These are phyloP conservation scores for Cyberlindnera petersonii DNA, from an alignment of 805 yeast species.

Conservation along the genomic window DNA sequence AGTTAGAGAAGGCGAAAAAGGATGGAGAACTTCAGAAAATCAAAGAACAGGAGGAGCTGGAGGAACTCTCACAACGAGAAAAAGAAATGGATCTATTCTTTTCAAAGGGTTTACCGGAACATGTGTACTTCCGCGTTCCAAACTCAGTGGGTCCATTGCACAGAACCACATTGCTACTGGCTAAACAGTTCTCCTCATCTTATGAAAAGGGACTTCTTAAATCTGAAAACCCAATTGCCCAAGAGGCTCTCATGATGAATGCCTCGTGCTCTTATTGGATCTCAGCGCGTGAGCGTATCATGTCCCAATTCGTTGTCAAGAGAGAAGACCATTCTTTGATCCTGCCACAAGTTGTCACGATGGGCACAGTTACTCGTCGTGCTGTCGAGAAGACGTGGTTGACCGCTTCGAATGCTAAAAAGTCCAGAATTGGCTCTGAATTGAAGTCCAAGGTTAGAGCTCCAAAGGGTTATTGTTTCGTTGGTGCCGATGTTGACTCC, in stretches of 20 bases:
- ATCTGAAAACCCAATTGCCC: constrained; percentile 69
- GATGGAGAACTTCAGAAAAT: constrained; percentile 1
- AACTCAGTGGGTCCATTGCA: constrained; percentile 79
- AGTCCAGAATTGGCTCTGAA: constrained; percentile 85
- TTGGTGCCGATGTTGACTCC: constrained; percentile 98
- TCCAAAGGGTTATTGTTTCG: constrained; percentile 85
- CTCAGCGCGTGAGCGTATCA: constrained; percentile 80
- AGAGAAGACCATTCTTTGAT: constrained; percentile 46
- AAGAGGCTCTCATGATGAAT: constrained; percentile 72
- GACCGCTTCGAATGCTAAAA: constrained; percentile 93
- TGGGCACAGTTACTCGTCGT: constrained; percentile 96
- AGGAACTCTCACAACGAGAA: not conserved
- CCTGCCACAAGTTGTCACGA: constrained; percentile 76
- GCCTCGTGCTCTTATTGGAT: constrained; percentile 90
- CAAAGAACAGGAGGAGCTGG: constrained; percentile 6
- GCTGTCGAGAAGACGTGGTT: constrained; percentile 98
- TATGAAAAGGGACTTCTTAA: constrained; percentile 72
- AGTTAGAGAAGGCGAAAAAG: constrained; percentile 7
- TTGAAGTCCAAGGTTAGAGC: constrained; percentile 82
- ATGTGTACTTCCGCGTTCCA: constrained; percentile 64
- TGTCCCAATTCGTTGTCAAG: constrained; percentile 80
- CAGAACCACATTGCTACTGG: constrained; percentile 71
- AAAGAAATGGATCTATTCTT: constrained; percentile 9
- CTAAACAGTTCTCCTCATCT: constrained; percentile 66
- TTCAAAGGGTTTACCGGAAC: constrained; percentile 11